A percentile compares a stretch with the other conserved stretches of the same genome.
Evolutionary conservation across 805 yeast genomes (phyloP).

Genomic region (Ogataea corticis): DNA sequence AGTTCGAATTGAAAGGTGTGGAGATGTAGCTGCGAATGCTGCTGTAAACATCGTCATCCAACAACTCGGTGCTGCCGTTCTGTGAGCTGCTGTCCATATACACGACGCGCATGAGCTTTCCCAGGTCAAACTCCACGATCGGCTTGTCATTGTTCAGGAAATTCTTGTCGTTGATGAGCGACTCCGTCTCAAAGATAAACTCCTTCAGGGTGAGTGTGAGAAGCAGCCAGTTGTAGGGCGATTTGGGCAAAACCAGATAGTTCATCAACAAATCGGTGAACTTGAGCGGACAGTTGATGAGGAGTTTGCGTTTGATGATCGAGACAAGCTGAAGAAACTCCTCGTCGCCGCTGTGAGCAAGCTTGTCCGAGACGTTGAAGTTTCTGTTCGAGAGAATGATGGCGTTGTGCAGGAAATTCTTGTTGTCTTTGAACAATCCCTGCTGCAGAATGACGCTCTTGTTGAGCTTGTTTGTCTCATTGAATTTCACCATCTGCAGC

Average conservation of each 20-base stretch:
- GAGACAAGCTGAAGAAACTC: slow-evolving; percentile 37
- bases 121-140: slow-evolving; percentile 28
- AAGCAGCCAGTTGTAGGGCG: slow-evolving; percentile 45
- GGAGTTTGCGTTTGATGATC: slow-evolving; percentile 47
- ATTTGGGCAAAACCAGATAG: slow-evolving; percentile 44
- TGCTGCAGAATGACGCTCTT: slow-evolving; percentile 25
- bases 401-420: slow-evolving; percentile 50
- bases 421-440: slow-evolving; percentile 35
- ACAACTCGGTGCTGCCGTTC: slow-evolving; percentile 10
- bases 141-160: slow-evolving; percentile 25
- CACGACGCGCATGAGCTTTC: slow-evolving; percentile 15
- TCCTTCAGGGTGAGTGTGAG: slow-evolving; percentile 49
- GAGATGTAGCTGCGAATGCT: slow-evolving; percentile 24
- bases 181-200: slow-evolving; percentile 33
- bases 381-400: slow-evolving; percentile 53
- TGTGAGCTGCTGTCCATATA: slow-evolving; percentile 19
- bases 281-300: slow-evolving; percentile 51
- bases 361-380: slow-evolving; percentile 27
- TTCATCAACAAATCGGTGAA: slow-evolving; percentile 49
- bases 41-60: slow-evolving; percentile 22
- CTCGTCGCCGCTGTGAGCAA: slow-evolving; percentile 24
- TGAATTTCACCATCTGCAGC: slow-evolving; percentile 32
- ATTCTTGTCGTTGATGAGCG: slow-evolving; percentile 23
- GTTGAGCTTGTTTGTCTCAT: slow-evolving; percentile 28
- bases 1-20: slow-evolving; percentile 25